A percentile compares a stretch with the other conserved stretches of the same genome.
Conservation (phyloP, 768 basidiomycete species). For the Phlegmacium glaucopus region DNA sequence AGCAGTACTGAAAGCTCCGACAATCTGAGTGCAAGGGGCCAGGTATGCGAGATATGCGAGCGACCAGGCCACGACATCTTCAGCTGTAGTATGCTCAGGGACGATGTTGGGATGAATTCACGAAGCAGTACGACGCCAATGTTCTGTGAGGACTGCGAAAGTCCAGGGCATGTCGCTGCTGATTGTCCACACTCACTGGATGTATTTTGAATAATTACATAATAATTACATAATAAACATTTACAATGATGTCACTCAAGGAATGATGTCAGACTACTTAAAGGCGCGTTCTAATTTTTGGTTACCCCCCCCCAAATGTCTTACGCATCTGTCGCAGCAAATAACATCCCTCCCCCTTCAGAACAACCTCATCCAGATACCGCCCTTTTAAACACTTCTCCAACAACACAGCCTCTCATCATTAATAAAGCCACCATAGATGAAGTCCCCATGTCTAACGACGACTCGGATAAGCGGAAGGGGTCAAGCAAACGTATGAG, state of each 20-base stretch:
- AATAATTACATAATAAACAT: conserved; percentile 17
- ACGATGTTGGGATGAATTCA: conserved; percentile 34
- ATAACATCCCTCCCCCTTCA: conserved; percentile 48
- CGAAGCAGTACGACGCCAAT: conserved; percentile 24
- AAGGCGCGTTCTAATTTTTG: neutral
- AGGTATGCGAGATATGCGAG: conserved; percentile 84
- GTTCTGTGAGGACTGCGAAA: conserved; percentile 85
- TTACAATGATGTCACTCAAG: conserved; percentile 21
- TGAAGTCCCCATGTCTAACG: conserved; percentile 32
- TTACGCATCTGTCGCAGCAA: conserved; percentile 65
- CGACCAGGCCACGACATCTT: conserved; percentile 84
- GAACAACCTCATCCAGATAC: conserved; percentile 65
- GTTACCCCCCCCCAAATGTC: conserved; percentile 45
- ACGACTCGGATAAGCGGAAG: conserved; percentile 7
- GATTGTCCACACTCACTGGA: conserved; percentile 86
- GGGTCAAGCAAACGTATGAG: conserved; percentile 33
- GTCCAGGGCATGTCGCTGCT: conserved; percentile 67
- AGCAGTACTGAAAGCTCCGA: conserved; percentile 18
- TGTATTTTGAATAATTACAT: conserved; percentile 58
- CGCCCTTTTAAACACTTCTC: conserved; percentile 53
- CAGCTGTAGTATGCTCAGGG: conserved; percentile 72
- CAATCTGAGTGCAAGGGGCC: conserved; percentile 14
- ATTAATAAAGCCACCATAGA: conserved; percentile 58
- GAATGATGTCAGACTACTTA: conserved; percentile 15
- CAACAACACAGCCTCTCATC: conserved; percentile 32